Conservation (phyloP, 1,284 basidiomycete species). For the Leccinum cinnamomeum region DNA sequence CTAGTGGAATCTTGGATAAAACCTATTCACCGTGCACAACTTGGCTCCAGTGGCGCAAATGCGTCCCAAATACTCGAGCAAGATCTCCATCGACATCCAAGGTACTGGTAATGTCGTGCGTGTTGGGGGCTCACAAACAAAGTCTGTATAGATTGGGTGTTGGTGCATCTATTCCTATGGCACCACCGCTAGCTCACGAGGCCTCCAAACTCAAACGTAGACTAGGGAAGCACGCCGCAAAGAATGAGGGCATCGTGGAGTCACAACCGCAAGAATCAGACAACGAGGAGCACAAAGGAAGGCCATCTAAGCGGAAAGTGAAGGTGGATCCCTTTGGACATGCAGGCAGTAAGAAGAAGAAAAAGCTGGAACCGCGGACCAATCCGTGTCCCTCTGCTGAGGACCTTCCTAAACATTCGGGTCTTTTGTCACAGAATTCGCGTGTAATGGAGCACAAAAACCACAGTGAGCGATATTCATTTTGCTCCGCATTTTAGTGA, state of each 20-base stretch:
- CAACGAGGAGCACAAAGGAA: conserved; percentile 57
- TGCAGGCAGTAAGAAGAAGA: conserved; percentile 40
- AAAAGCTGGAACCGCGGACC: conserved; percentile 10
- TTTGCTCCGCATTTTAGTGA: conserved; percentile 8
- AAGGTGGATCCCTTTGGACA: conserved; percentile 56
- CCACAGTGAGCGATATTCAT: conserved; percentile 16
- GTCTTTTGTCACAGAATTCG: background rate
- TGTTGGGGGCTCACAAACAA: conserved; percentile 10
- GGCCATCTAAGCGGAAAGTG: conserved; percentile 56
- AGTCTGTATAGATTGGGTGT: conserved; percentile 58
- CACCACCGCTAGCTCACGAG: conserved; percentile 43
- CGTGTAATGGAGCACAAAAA: background rate
- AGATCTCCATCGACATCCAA: conserved; percentile 62
- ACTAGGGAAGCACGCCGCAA: conserved; percentile 50
- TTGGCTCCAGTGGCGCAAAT: conserved; percentile 34
- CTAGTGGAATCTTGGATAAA: conserved; percentile 74
- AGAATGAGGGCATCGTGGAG: conserved; percentile 44
- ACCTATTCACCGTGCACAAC: conserved; percentile 39
- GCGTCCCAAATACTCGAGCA: conserved; percentile 61
- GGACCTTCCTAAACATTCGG: background rate
- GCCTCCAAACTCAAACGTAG: conserved; percentile 55
- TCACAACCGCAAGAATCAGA: conserved; percentile 38
- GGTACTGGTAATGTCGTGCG: conserved; percentile 43
- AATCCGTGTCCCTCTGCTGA: background rate
- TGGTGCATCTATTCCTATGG: conserved; percentile 57